These are phyloP conservation scores for Pleurotus cornucopiae DNA, from an alignment of 768 basidiomycete genomes.

Conservation along the genomic window DNA sequence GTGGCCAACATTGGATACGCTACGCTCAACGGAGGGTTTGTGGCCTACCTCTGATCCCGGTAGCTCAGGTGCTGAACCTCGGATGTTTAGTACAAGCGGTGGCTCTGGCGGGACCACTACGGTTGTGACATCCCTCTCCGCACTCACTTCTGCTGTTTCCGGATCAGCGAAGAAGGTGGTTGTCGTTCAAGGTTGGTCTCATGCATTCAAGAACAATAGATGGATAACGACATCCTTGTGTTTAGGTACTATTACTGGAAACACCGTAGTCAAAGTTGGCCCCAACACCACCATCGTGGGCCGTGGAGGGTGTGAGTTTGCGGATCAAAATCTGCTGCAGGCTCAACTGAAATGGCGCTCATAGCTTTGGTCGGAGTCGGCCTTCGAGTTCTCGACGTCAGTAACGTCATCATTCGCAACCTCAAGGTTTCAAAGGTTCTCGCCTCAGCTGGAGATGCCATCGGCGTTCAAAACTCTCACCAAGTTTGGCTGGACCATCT, in stretches of 20 bases:
- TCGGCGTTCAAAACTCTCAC: slow-evolving; percentile 35
- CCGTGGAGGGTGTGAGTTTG: slow-evolving; percentile 26
- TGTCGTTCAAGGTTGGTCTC: slow-evolving; percentile 33
- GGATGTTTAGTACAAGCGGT: slow-evolving; percentile 32
- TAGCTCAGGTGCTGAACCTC: not conserved
- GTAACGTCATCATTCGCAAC: slow-evolving; percentile 46
- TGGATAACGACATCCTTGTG: not conserved
- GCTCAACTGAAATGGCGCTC: not conserved
- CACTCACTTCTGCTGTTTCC: slow-evolving; percentile 34
- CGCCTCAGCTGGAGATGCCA: slow-evolving; percentile 39
- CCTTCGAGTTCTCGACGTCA: slow-evolving; percentile 35
- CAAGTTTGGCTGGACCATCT: slow-evolving; percentile 43
- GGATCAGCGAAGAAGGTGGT: slow-evolving; percentile 38
- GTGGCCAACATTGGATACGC: slow-evolving; percentile 36
- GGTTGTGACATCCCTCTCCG: slow-evolving; percentile 37
- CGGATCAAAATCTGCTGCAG: not conserved
- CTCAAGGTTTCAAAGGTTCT: slow-evolving; percentile 46
- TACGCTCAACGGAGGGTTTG: slow-evolving; percentile 19
- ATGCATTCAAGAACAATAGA: not conserved
- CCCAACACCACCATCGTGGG: slow-evolving; percentile 41
- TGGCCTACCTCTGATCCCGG: not conserved
- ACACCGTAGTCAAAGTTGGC: slow-evolving; percentile 36
- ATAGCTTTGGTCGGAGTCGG: slow-evolving; percentile 41
- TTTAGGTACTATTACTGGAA: slow-evolving; percentile 38
- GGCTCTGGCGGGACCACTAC: slow-evolving; percentile 39